Evolutionary conservation across 1,139 yeast species (phyloP).

Genomic region (Spathaspora sp.): DNA sequence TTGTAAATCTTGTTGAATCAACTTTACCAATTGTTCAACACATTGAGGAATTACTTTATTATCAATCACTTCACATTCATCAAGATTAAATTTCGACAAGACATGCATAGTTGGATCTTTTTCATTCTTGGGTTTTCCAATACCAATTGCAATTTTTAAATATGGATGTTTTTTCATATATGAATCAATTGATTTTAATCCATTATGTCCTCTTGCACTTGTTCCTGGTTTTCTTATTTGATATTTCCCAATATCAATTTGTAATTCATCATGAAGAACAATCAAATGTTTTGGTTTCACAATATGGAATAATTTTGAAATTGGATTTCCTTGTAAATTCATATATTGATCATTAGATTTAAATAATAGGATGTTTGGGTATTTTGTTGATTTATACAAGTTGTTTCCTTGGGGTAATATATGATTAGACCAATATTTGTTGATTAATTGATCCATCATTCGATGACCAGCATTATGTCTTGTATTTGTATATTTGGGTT

Average conservation of each 20-base stretch:
- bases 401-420: background rate
- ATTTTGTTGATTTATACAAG: constrained; percentile 21
- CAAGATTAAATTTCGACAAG: constrained; percentile 42
- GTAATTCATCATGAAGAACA: constrained; percentile 76
- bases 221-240: constrained; percentile 57
- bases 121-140: constrained; percentile 58
- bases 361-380: constrained; percentile 24
- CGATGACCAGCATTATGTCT: constrained; percentile 80
- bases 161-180: constrained; percentile 35
- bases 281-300: constrained; percentile 31
- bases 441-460: constrained; percentile 37
- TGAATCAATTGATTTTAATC: constrained; percentile 57
- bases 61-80: constrained; percentile 34
- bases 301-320: constrained; percentile 38
- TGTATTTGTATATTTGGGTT: constrained; percentile 55
- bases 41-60: constrained; percentile 40
- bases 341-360: constrained; percentile 56
- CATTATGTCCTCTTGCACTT: constrained; percentile 79
- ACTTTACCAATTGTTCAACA: constrained; percentile 31
- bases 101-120: constrained; percentile 61
- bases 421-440: constrained; percentile 24
- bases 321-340: constrained; percentile 65
- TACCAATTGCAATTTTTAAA: constrained; percentile 66
- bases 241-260: constrained; percentile 59
- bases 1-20: constrained; percentile 18